Conservation (phyloP, 192 early-diverging fungal genomes). For the Coemansia sp. region DNA sequence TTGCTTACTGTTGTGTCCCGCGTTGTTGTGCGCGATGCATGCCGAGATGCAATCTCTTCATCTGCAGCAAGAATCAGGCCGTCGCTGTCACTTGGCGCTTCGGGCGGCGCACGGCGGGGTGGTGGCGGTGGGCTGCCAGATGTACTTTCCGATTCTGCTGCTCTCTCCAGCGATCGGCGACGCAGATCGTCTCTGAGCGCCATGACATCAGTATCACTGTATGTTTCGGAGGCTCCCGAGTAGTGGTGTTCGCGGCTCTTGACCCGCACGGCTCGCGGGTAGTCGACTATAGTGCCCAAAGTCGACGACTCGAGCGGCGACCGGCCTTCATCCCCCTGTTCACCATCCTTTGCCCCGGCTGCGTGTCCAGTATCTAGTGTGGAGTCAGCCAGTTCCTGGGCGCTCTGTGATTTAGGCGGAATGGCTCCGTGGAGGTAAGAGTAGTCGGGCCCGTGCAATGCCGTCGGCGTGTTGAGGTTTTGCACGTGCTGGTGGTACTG, state of each 20-base stretch:
- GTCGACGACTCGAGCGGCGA: neutral
- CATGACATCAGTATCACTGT: conserved; percentile 2
- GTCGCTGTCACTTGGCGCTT: neutral
- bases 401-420: conserved; percentile 15
- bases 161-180: conserved; percentile 2
- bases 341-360: too few relatives aligned
- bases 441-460: conserved; percentile 17
- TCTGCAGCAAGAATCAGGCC: conserved; percentile 33
- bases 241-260: neutral
- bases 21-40: conserved; percentile 15
- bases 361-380: too few relatives aligned
- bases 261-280: neutral
- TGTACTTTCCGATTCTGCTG: neutral
- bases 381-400: conserved; percentile 14
- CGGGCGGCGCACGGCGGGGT: neutral
- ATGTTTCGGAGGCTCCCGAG: neutral
- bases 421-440: conserved; percentile 7
- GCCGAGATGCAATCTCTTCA: conserved; percentile 7
- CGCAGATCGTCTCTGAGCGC: neutral
- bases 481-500: conserved; percentile 33
- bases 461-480: conserved; percentile 18
- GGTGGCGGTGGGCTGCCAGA: neutral
- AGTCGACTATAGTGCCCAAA: neutral
- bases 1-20: conserved; percentile 10
- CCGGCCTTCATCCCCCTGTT: too few relatives aligned